These are phyloP conservation scores for Leccinum imitatum DNA, from an alignment of 768 basidiomycete species.

Conservation along the genomic window DNA sequence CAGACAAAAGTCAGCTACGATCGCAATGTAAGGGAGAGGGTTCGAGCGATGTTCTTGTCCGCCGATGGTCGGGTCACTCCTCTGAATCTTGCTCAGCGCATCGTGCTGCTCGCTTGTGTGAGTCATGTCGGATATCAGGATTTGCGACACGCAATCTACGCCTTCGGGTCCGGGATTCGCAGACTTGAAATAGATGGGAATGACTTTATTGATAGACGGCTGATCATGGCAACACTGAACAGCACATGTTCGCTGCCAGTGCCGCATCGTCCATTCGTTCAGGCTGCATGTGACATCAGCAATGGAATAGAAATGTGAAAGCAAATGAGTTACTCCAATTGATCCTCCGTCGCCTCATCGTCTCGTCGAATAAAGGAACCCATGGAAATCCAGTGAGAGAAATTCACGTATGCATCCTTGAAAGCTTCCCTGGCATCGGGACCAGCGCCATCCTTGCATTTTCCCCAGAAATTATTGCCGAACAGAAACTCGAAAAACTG, in stretches of 20 bases:
- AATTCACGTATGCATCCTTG: too few relatives aligned
- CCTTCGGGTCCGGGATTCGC: background rate
- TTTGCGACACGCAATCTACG: background rate
- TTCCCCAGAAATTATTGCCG: too few relatives aligned
- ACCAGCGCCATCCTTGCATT: too few relatives aligned
- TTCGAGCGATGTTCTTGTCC: background rate
- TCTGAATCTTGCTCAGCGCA: background rate
- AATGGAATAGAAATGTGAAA: background rate
- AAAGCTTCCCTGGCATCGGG: too few relatives aligned
- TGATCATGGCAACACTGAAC: conserved; percentile 1
- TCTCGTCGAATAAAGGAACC: background rate
- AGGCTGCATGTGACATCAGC: background rate
- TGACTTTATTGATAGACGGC: background rate
- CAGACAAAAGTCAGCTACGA: background rate
- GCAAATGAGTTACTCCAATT: background rate
- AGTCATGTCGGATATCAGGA: background rate
- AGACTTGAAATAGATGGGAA: background rate
- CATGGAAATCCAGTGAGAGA: too few relatives aligned
- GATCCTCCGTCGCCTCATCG: background rate
- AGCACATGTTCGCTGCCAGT: background rate
- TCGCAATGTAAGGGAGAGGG: background rate
- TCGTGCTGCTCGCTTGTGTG: background rate
- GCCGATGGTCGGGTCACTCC: background rate
- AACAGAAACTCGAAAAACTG: too few relatives aligned
- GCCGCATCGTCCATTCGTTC: background rate